These are phyloP conservation scores for Lasiodiplodia hormozganensis DNA, from an alignment of 2,329 filamentous ascomycete genomes.

Conservation along the genomic window DNA sequence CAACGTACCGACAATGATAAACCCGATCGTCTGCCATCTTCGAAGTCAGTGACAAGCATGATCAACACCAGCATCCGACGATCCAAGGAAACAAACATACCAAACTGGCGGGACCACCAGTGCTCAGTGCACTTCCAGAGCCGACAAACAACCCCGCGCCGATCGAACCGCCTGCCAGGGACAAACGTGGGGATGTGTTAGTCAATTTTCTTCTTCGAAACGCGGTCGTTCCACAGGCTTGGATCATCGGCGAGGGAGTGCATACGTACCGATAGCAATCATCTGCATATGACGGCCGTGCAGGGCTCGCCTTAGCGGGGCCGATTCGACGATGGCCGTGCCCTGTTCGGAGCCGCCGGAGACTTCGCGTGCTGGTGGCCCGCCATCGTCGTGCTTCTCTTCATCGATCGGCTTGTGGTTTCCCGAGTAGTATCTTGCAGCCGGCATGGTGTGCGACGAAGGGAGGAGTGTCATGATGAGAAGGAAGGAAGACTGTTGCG, in stretches of 20 bases:
- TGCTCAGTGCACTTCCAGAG: slow-evolving; percentile 58
- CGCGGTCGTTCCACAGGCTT: not conserved
- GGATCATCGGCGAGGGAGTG: not conserved
- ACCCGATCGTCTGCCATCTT: slow-evolving; percentile 53
- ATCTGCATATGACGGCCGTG: slow-evolving; percentile 67
- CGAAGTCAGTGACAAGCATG: slow-evolving; percentile 39
- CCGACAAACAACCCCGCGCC: slow-evolving; percentile 81
- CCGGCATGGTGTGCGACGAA: not conserved
- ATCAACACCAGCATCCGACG: not conserved
- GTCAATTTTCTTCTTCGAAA: not conserved
- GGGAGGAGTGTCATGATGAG: not conserved
- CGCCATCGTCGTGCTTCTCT: not conserved
- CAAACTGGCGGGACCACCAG: slow-evolving; percentile 44
- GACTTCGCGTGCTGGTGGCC: not conserved
- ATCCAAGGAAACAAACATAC: slow-evolving; percentile 24
- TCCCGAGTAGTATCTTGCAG: not conserved
- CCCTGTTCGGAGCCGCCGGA: not conserved
- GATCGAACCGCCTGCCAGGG: slow-evolving; percentile 60
- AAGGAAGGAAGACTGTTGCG: not conserved
- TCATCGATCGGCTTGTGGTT: not conserved
- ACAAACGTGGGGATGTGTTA: not conserved
- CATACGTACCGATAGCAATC: slow-evolving; percentile 59
- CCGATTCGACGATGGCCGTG: slow-evolving; percentile 5
- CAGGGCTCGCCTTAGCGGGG: slow-evolving; percentile 47
- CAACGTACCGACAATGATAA: slow-evolving; percentile 38